Evolutionary conservation across 176 grass and related monocot species (phyloP), one percentile per base, ranked within the genome.

Genomic region (Rhipidocladum racemiflorum): DNA sequence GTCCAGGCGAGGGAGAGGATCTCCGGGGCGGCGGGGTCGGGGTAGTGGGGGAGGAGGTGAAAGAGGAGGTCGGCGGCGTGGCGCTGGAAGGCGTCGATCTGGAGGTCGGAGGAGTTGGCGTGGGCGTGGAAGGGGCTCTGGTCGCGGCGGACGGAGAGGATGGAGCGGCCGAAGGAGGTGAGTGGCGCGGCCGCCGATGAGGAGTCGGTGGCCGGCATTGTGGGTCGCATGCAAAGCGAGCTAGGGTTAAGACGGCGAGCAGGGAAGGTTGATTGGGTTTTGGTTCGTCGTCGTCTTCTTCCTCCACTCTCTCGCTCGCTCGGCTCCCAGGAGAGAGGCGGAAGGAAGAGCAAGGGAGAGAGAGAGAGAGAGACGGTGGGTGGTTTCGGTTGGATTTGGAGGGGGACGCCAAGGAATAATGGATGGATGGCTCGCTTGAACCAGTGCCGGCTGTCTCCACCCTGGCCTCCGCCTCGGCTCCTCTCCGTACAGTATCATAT

Each of bases 71-170:
- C 44, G 3, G 86, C 72, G 30, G 78, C 81, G 81, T 55, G 89
- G 83, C 68, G 87, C 73, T 91, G 92, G 77, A 94, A 91, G 81
- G 67, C 76, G 53, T 94, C 89, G 66, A 90, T 38, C 32, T 92
- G 82, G 70, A 54, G 69, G 66, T 89, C 83, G 59, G 73, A 10
- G 69, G 55, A 20, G 12, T 27, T 27, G 72, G 81, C 46, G 68
- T 75, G 64, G 65, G 84, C 30, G 78, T 32, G 61, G 69, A 70
- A 6, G 78, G 80, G 85, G 67, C 80, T 76, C 65, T 87, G 88
- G 23, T 94, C 89, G 51, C 83, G 86, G 76, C 89, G 83, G 60
- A 82, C 70, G 36, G 83, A 86, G 29, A 85, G 83, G 50, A 92
- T 72, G 54, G 83, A 83, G 61, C 84, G 86, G 76, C 81, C 90